Conservation (phyloP, 768 basidiomycete species). For the Hortiboletus flavorubellus region DNA sequence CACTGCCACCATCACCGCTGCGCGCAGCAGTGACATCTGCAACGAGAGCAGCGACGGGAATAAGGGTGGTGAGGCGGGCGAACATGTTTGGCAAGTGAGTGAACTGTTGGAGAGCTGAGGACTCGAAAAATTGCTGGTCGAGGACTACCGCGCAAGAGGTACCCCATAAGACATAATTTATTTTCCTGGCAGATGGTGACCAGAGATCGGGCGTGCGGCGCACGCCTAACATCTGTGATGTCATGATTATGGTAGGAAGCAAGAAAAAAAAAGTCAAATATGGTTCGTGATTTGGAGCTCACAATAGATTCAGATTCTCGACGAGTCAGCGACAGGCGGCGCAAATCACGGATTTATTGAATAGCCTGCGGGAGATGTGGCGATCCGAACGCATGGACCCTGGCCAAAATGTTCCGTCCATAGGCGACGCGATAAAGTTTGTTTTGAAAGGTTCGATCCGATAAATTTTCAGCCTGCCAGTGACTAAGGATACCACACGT, state of each 20-base stretch:
- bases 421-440: too few relatives aligned
- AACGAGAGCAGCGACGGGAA: slow-evolving; percentile 12
- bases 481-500: too few relatives aligned
- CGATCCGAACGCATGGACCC: too few relatives aligned
- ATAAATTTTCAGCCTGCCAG: too few relatives aligned
- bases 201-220: not conserved
- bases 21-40: slow-evolving; percentile 3
- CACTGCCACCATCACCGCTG: not conserved
- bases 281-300: not conserved
- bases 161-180: not conserved
- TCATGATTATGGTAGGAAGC: not conserved
- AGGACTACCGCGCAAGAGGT: not conserved
- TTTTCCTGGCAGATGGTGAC: not conserved
- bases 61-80: slow-evolving; percentile 2
- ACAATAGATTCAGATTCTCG: too few relatives aligned
- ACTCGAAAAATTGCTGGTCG: not conserved
- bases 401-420: too few relatives aligned
- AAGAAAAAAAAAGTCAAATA: not conserved
- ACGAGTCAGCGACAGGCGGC: too few relatives aligned
- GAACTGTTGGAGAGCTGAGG: not conserved
- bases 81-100: slow-evolving; percentile 2
- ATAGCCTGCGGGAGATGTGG: too few relatives aligned
- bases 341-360: not conserved
- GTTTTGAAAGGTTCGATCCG: too few relatives aligned
- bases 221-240: not conserved